phyloP scores from a whole-genome alignment of 108 stramenopile genomes.

The Pseudonitzschia pungens region DNA sequence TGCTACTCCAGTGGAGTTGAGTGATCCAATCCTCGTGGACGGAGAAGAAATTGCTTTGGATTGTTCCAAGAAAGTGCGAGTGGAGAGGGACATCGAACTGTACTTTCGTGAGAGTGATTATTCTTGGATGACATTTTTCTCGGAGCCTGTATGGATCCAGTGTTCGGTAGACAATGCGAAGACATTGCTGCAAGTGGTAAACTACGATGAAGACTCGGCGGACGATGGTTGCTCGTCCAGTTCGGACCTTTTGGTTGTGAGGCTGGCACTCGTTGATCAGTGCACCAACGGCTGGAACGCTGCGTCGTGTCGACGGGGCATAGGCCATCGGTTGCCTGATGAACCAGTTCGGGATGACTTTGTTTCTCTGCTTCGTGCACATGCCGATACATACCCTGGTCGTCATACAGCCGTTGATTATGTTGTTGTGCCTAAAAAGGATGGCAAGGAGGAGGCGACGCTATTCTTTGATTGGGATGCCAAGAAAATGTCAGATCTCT shows the following conservation, averaged over 20 bases:
- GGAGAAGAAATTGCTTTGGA: slow-evolving; percentile 18
- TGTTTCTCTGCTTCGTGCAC: slow-evolving; percentile 49
- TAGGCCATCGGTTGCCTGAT: slow-evolving; percentile 50
- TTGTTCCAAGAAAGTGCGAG: slow-evolving; percentile 31
- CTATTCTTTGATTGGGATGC: slow-evolving; percentile 69
- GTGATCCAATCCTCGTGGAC: slow-evolving; percentile 30
- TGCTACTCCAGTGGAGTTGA: slow-evolving; percentile 34
- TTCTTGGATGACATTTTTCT: slow-evolving; percentile 92
- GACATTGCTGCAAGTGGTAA: slow-evolving; percentile 40
- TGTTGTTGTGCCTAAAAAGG: slow-evolving; percentile 23
- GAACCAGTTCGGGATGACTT: slow-evolving; percentile 27
- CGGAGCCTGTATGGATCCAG: slow-evolving; percentile 66
- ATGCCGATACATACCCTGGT: slow-evolving; percentile 76
- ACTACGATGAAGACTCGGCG: slow-evolving; percentile 9
- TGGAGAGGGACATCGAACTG: slow-evolving; percentile 64
- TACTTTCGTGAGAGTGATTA: slow-evolving; percentile 71
- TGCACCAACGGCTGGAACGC: slow-evolving; percentile 78
- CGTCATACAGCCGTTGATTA: slow-evolving; percentile 43
- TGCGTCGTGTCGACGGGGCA: slow-evolving; percentile 42
- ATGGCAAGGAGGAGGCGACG: slow-evolving; percentile 17
- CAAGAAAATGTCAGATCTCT: slow-evolving; percentile 34
- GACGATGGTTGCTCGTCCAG: neutral
- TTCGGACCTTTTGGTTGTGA: slow-evolving; percentile 52
- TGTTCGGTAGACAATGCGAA: slow-evolving; percentile 41
- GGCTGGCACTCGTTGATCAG: slow-evolving; percentile 76